These are phyloP conservation scores for Boletus reticulatus DNA, from an alignment of 768 basidiomycete genomes.

Conservation along the genomic window DNA sequence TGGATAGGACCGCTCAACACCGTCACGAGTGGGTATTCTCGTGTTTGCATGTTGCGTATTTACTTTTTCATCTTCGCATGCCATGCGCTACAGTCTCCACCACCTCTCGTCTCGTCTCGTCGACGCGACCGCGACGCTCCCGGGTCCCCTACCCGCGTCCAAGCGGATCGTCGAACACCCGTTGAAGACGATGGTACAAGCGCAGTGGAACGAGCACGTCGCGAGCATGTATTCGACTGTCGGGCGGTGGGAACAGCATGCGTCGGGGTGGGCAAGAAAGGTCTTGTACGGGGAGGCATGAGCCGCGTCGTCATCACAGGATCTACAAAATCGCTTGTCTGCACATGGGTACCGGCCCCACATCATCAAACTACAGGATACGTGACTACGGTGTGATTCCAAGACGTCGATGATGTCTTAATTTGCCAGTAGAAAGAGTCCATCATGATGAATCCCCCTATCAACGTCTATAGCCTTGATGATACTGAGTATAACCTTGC, in stretches of 20 bases:
- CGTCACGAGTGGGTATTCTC: slow-evolving; percentile 43
- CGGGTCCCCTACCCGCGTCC: slow-evolving; percentile 55
- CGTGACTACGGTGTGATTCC: not conserved
- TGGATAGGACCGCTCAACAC: slow-evolving; percentile 51
- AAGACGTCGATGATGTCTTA: not conserved
- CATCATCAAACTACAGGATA: no score
- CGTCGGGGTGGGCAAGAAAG: slow-evolving; percentile 45
- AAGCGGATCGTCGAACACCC: slow-evolving; percentile 47
- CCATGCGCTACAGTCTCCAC: slow-evolving; percentile 39
- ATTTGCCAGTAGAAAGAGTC: not conserved
- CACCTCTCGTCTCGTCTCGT: slow-evolving; percentile 48
- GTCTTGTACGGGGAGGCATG: slow-evolving; percentile 41
- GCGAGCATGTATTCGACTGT: slow-evolving; percentile 43
- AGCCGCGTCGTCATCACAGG: not conserved
- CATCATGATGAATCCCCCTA: not conserved
- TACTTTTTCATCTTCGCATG: not conserved
- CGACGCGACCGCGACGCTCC: slow-evolving; percentile 45
- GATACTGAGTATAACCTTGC: slow-evolving; percentile 27
- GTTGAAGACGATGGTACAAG: slow-evolving; percentile 47
- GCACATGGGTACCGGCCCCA: no score
- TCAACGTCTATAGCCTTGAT: slow-evolving; percentile 33
- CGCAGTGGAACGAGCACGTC: slow-evolving; percentile 59
- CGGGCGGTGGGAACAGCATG: slow-evolving; percentile 44
- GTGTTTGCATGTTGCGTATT: no score
- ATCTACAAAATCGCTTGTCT: not conserved